Base-by-base conservation (phyloP, 306 rosid genomes). In the Cyamopsis tetragonoloba region DNA sequence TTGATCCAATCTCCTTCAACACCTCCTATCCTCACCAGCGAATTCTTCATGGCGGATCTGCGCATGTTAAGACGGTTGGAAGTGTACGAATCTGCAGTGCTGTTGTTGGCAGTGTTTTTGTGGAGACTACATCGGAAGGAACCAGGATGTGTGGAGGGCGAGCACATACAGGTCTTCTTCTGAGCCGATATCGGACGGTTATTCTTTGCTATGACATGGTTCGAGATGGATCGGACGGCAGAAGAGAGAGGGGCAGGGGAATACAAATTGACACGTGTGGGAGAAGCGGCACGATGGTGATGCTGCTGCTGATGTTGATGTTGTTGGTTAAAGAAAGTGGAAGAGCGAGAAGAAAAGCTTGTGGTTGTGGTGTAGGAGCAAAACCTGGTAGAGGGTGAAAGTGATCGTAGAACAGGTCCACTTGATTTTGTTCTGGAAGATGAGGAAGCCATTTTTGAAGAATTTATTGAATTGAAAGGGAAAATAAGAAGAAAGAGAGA, bases 1-100 rank as follows among this genome's bases (percentile, higher is more conserved):
- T 87, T 90, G 27, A 95, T 96, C 97, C 91, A 84, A 73, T 95
- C 99, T 0, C 99, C 99, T 38, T 95, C 99, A 0, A 95, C 99
- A 0, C 97, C 87, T 23, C 97, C 90, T 62, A 95, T 95, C 17
- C 99, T 77, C 0, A 95, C 97, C 24, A 95, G 55, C 28, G 99
- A 95, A 64, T 95, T 95, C 71, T 82, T 91, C 99, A 95, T 95
- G 1, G 99, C 99, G 12, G 99, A 95, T 77, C 96, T 86, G 17
- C 89, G 91, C 99, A 90, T 95, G 47, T 95, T 90, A 5, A 88
- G 79, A 7, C 95, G 80, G 9, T 62, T 79, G 0, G 91, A 66
- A 1, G 96, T 91, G 37, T 42, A 86, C 18, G 95, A 64, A 11
- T 68, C 82, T 0, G 73, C 27, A n/a, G 13, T n/a, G n/a, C n/a